Evolutionary conservation across 208 protist species (phyloP).

Genomic region (Leishmania arabica): DNA sequence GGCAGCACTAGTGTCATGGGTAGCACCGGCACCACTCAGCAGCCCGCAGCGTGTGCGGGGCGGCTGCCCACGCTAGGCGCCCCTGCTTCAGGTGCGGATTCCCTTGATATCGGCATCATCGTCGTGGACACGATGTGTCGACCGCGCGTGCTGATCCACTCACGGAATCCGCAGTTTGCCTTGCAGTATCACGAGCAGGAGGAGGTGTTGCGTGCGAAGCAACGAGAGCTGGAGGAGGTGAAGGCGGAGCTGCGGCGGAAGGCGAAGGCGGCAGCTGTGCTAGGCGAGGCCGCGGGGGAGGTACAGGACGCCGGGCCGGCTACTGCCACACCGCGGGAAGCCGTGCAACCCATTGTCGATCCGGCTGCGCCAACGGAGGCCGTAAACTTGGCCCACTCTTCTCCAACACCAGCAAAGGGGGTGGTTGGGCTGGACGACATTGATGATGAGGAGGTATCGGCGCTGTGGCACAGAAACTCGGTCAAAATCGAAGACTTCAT

Average conservation of each 20-base stretch:
- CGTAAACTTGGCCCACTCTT: constrained; percentile 1
- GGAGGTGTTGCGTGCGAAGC: constrained; percentile 20
- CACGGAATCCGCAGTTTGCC: constrained; percentile 34
- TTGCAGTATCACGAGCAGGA: constrained; percentile 38
- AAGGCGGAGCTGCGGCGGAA: constrained; percentile 4
- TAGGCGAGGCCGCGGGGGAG: background rate
- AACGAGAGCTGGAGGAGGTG: constrained; percentile 25
- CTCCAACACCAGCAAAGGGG: background rate
- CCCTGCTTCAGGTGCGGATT: constrained; percentile 2
- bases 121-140: constrained; percentile 57
- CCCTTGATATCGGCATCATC: constrained; percentile 54
- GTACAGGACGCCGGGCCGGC: constrained; percentile 1
- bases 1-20: background rate
- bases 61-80: background rate
- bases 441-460: constrained; percentile 32
- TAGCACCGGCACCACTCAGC: background rate
- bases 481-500: constrained; percentile 47
- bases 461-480: constrained; percentile 30
- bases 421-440: constrained; percentile 24
- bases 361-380: background rate
- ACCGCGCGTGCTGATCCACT: constrained; percentile 53
- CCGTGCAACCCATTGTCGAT: constrained; percentile 13
- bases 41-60: background rate
- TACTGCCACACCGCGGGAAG: constrained; percentile 20
- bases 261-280: constrained; percentile 7